phyloP scores from a whole-genome alignment of 257 asterid species.

The Ajuga chamaepitys region DNA sequence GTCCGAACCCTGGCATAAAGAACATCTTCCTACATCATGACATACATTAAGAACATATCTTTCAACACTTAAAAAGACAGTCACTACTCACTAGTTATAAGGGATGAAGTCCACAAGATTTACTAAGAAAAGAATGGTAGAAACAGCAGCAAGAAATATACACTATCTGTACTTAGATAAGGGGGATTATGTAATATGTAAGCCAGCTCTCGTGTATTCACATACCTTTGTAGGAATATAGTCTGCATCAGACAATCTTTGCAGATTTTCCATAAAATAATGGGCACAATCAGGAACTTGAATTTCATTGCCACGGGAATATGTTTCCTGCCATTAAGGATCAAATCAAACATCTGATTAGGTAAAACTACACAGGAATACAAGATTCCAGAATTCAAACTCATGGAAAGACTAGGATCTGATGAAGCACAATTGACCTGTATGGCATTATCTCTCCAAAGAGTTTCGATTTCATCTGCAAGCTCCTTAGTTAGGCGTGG shows the following conservation, averaged over 20 bases:
- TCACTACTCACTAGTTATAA: background rate
- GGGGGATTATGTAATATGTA: background rate
- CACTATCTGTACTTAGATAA: background rate
- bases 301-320: constrained; percentile 76
- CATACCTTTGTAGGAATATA: constrained; percentile 91
- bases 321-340: constrained; percentile 60
- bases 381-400: constrained; percentile 1
- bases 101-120: background rate
- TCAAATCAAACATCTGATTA: constrained; percentile 19
- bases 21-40: constrained; percentile 82
- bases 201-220: background rate
- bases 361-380: background rate
- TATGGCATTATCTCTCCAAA: constrained; percentile 90
- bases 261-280: constrained; percentile 89
- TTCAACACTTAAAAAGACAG: constrained; percentile 7
- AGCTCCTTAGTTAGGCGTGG: constrained; percentile 70
- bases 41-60: constrained; percentile 13
- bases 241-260: constrained; percentile 61
- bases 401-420: background rate
- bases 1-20: constrained; percentile 98
- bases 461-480: constrained; percentile 64
- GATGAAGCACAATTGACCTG: constrained; percentile 44
- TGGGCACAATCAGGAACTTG: constrained; percentile 95
- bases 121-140: background rate
- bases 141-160: background rate